phyloP scores from a whole-genome alignment of 2,329 filamentous ascomycete species.

The Aspergillus ochraceus region DNA sequence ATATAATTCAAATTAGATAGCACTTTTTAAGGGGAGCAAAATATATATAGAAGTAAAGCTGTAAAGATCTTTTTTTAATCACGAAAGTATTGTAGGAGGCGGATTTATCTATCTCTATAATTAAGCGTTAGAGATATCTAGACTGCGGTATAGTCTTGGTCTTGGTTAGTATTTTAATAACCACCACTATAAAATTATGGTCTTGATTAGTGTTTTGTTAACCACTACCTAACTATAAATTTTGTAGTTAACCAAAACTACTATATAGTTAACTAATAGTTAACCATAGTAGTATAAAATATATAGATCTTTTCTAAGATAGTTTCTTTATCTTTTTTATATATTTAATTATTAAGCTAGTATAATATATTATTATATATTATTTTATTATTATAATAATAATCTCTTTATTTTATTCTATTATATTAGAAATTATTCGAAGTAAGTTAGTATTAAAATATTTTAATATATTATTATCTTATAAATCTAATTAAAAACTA shows the following conservation, averaged over 20 bases:
- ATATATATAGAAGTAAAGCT: no score
- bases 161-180: neutral
- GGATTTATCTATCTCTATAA: no score
- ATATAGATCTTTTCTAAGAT: neutral
- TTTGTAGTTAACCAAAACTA: neutral
- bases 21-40: no score
- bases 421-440: neutral
- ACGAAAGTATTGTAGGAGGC: no score
- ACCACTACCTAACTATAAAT: neutral
- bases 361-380: neutral
- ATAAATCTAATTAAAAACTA: no score
- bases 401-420: neutral
- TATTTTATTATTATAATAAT: neutral
- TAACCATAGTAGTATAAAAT: neutral
- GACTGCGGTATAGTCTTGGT: neutral
- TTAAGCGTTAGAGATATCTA: no score
- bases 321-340: neutral
- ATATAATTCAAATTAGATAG: no score
- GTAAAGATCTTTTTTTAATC: no score
- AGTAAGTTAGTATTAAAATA: neutral
- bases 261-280: neutral
- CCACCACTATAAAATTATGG: neutral
- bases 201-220: neutral
- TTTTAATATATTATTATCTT: neutral
- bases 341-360: neutral